phyloP scores from a whole-genome alignment of 169 alveolate genomes.

The Eimeria falciformis region DNA sequence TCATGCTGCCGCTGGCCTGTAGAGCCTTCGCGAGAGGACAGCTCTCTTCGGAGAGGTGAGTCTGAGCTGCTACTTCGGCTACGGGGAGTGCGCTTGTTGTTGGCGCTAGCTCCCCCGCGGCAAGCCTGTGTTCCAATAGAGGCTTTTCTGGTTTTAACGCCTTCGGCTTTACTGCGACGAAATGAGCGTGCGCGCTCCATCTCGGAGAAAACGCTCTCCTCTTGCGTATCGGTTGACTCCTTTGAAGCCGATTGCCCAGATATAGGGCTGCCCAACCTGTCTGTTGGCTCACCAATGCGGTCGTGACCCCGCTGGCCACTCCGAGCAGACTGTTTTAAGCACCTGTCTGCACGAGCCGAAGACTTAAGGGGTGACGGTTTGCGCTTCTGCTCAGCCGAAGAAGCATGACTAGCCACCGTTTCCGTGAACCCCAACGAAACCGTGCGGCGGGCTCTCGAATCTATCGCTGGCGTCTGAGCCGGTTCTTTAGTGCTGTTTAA shows the following conservation, averaged over 20 bases:
- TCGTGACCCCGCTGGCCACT: too few species aligned
- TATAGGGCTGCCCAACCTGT: too few species aligned
- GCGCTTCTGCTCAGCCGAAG: too few species aligned
- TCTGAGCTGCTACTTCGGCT: constrained; percentile 72
- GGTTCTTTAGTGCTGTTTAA: too few species aligned
- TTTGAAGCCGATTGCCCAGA: neutral
- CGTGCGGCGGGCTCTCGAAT: constrained; percentile 55
- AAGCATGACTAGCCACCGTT: neutral
- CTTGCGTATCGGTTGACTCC: too few species aligned
- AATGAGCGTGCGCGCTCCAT: neutral
- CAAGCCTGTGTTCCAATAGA: constrained; percentile 27
- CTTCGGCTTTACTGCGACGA: neutral
- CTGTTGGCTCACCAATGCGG: too few species aligned
- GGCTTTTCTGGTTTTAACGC: neutral
- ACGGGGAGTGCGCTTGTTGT: constrained; percentile 18
- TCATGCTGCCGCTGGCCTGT: constrained; percentile 5
- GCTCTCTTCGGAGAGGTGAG: constrained; percentile 32
- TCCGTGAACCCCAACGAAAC: constrained; percentile 60
- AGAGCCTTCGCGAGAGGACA: neutral
- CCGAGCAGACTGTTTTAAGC: too few species aligned
- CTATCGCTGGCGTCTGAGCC: too few species aligned
- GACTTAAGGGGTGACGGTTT: too few species aligned
- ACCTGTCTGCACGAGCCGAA: too few species aligned
- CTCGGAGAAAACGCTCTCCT: neutral
- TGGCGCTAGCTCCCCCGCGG: constrained; percentile 35